These are phyloP conservation scores for Jatropha podagrica DNA, from an alignment of 441 rosid species.

Conservation along the genomic window DNA sequence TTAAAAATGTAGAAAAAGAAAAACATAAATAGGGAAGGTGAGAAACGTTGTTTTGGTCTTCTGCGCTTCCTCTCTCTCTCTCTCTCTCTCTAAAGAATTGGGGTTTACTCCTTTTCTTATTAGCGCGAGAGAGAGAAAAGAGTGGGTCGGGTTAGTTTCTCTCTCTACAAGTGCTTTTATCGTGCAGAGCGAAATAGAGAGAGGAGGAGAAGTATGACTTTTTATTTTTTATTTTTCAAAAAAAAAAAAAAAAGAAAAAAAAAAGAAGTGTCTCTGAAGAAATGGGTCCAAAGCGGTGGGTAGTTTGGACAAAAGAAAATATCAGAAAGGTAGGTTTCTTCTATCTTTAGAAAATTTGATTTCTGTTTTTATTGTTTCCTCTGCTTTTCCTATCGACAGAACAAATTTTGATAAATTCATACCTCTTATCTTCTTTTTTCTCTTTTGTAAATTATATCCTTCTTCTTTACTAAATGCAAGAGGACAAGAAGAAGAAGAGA, in stretches of 20 bases:
- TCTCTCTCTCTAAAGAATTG: background rate
- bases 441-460: too few relatives aligned
- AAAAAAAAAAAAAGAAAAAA: too few relatives aligned
- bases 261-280: background rate
- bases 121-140: conserved; percentile 16
- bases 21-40: background rate
- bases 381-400: too few relatives aligned
- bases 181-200: conserved; percentile 19
- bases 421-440: too few relatives aligned
- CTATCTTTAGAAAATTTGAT: background rate
- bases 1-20: background rate
- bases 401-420: too few relatives aligned
- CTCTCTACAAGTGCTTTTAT: conserved; percentile 25
- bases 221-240: background rate
- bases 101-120: background rate
- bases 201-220: conserved; percentile 19
- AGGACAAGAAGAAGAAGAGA: too few relatives aligned
- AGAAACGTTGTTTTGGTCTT: conserved; percentile 2
- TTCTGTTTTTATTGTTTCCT: background rate
- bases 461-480: too few relatives aligned
- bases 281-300: conserved; percentile 2
- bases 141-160: conserved; percentile 6
- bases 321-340: conserved; percentile 9
- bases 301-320: background rate
- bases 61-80: background rate